Conservation (phyloP, 75 land plant genomes). For the Adiantum capillusveneris region DNA sequence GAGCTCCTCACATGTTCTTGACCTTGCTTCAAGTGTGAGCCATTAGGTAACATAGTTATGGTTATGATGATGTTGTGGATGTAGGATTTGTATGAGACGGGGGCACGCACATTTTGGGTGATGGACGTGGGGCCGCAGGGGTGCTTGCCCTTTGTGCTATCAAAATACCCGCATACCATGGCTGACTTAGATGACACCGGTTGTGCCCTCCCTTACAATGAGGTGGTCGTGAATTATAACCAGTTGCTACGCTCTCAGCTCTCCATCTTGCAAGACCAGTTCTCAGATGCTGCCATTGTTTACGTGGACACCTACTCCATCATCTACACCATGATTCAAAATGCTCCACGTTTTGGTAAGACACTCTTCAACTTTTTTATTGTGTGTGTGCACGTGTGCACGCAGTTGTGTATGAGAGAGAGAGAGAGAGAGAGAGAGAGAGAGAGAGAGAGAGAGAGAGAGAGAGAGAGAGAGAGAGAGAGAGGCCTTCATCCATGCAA, state of each 20-base stretch:
- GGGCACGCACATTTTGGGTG: conserved; percentile 16
- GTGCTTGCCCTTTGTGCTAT: conserved; percentile 10
- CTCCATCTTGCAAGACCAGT: not conserved
- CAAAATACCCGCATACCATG: not conserved
- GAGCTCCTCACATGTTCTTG: too few relatives aligned
- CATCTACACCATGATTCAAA: conserved; percentile 5
- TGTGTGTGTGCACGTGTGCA: not conserved
- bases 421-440: too few relatives aligned
- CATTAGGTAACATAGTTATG: too few relatives aligned
- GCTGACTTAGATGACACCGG: conserved; percentile 9
- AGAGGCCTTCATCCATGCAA: too few relatives aligned
- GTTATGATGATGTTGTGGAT: too few relatives aligned
- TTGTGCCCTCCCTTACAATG: conserved; percentile 8
- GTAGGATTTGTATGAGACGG: conserved; percentile 11
- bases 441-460: not conserved
- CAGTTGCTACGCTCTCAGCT: conserved; percentile 7
- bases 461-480: conserved; percentile 5
- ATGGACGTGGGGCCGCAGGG: conserved; percentile 16
- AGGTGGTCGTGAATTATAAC: conserved; percentile 8
- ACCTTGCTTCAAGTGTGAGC: too few relatives aligned
- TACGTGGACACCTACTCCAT: conserved; percentile 18
- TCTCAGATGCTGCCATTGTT: conserved; percentile 8
- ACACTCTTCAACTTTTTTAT: too few relatives aligned
- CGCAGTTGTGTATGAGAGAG: not conserved
- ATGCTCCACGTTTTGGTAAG: conserved; percentile 10